phyloP scores from a whole-genome alignment of 345 rosid genomes.

The Melastoma malabathricum region DNA sequence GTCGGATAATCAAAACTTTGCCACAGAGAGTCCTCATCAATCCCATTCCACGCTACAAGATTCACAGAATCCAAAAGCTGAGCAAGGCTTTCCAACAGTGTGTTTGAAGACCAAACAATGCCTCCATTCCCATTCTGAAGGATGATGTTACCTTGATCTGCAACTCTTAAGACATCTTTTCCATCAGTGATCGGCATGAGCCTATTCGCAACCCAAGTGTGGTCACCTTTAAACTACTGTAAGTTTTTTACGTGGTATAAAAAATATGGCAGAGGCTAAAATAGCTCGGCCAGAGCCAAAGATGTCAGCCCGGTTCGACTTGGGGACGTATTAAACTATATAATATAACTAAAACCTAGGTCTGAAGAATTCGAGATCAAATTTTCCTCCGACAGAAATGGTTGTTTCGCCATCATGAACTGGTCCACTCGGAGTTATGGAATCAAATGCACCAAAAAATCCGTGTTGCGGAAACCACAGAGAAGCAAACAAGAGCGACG shows the following conservation, averaged over 20 bases:
- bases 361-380: conserved; percentile 22
- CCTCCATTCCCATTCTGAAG: conserved; percentile 2
- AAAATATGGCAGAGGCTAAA: conserved; percentile 1
- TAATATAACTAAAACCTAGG: conserved; percentile 6
- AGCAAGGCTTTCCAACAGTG: conserved; percentile 4
- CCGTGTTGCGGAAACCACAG: too few relatives aligned
- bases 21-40: conserved; percentile 17
- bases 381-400: conserved; percentile 10
- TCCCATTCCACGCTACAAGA: conserved; percentile 18
- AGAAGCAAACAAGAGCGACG: too few relatives aligned
- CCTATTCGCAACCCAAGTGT: conserved; percentile 19
- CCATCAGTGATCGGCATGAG: conserved; percentile 4
- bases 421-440: conserved; percentile 4
- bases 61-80: conserved; percentile 20
- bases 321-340: conserved; percentile 17
- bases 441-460: conserved; percentile 8
- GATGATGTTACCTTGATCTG: background rate
- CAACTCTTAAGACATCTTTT: conserved; percentile 4
- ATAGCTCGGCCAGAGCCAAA: conserved; percentile 14
- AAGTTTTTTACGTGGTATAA: too few relatives aligned
- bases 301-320: conserved; percentile 1
- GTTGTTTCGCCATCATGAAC: conserved; percentile 15
- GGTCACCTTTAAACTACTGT: too few relatives aligned
- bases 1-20: conserved; percentile 44
- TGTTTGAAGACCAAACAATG: conserved; percentile 7